Base-by-base conservation (phyloP, 1,139 yeast genomes). In the Taiozyma sp. region DNA sequence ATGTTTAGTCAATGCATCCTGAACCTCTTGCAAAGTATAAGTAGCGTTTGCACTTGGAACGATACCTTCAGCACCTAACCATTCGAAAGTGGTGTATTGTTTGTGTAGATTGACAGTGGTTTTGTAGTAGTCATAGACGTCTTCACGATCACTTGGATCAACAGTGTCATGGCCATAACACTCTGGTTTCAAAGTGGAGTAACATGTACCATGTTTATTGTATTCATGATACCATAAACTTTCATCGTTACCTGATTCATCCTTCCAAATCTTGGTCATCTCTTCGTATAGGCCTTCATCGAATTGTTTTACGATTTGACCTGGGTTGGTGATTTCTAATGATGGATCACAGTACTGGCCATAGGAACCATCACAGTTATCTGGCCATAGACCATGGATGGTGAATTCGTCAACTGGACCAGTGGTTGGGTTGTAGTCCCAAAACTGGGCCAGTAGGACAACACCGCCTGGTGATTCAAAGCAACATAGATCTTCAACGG, bases 121-220 rank as follows among this genome's bases (percentile, higher is more conserved):
- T 49, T 77, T 76, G 68, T 76, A 89, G 67, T 83, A 91, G 66
- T 90, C 96, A 53, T 84, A 84, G 13, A 88, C 88, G 57, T 88
- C 82, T 62, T 77, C 76, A 35, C 42, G 44, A 51, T 72, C 63
- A 42, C 68, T 66, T 48, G 64, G 68, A n/a, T 39, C 41, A 6
- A 54, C 30, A 24, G 56, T 53, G 9, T 56, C 60, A 19, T 19
- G 41, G 10, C 70, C 63, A 34, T 63, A 64, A 65, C 97, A 90
- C 3, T 64, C 59, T 6, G 95, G 88, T 50, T 76, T 76, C 47
- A 89, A 72, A 0, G 97, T 88, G 46, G 81, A 78, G 71, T 90
- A 81, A 68, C 97, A 91, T 1, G 97, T 89, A 8, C 90, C 97
- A 63, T 91, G 98, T 67, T 91, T 91, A 71, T 90, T 90, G 75